Conservation (phyloP, 23 red algal genomes). For the Cyanidiococcus yangmingshanensis region DNA sequence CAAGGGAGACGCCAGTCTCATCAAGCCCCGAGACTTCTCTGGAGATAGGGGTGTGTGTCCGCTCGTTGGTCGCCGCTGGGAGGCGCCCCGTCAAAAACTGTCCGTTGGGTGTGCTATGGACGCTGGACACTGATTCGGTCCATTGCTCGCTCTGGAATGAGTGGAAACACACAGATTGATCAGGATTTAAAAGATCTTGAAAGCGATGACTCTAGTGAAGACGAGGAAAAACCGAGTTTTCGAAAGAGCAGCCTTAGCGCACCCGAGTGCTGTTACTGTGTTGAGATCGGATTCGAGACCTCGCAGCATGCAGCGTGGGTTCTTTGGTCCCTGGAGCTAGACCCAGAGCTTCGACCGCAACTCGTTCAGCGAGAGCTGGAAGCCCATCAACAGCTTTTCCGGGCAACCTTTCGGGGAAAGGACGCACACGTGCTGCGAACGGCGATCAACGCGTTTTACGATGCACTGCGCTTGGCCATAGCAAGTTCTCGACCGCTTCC, state of each 20-base stretch:
- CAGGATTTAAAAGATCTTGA: no score
- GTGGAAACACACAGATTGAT: no score
- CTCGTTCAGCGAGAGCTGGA: neutral
- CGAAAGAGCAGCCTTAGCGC: neutral
- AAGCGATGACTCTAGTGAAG: no score
- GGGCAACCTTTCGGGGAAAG: neutral
- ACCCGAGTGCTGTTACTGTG: neutral
- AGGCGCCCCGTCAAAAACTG: no score
- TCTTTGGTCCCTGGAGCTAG: neutral
- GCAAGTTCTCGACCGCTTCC: slow-evolving; percentile 2
- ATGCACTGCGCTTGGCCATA: neutral
- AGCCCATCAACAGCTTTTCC: neutral
- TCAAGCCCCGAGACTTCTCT: no score
- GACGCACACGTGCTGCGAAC: neutral
- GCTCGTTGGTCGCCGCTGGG: no score
- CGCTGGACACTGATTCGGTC: no score
- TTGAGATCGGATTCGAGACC: neutral
- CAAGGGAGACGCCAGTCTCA: no score
- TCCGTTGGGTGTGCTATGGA: no score
- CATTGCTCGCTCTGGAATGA: no score
- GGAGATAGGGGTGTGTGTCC: no score
- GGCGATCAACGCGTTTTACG: slow-evolving; percentile 3
- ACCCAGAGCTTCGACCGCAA: slow-evolving; percentile 2
- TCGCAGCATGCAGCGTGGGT: neutral
- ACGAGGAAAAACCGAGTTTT: no score